Percentiles rank a stretch among this genome's conserved stretches.
Conservation (phyloP, 148 eudicot species). For the Rhododendron ferrugineum region DNA sequence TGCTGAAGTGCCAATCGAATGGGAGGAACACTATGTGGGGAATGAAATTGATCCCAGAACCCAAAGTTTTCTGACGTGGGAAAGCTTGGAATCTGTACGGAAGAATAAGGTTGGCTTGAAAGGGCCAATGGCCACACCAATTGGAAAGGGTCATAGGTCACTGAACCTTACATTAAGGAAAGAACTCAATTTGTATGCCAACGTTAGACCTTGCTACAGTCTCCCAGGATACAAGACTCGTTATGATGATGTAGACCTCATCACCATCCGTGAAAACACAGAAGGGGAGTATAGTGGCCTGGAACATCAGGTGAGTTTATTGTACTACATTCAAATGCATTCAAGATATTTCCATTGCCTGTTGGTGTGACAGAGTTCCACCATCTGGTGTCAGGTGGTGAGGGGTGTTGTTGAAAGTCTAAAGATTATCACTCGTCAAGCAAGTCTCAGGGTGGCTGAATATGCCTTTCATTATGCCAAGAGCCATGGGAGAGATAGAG, state of each 20-base stretch:
- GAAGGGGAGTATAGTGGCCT: slow-evolving; percentile 99
- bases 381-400: slow-evolving; percentile 55
- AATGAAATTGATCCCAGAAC: slow-evolving; percentile 88
- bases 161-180: slow-evolving; percentile 92
- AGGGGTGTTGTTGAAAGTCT: slow-evolving; percentile 97
- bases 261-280: slow-evolving; percentile 97
- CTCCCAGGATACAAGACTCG: slow-evolving; percentile 96
- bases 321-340: not conserved
- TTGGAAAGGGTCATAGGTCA: slow-evolving; percentile 97
- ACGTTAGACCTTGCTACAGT: slow-evolving; percentile 98
- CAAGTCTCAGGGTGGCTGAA: slow-evolving; percentile 96
- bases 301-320: slow-evolving; percentile 79
- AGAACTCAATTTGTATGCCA: slow-evolving; percentile 89
- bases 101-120: slow-evolving; percentile 78
- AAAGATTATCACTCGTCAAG: slow-evolving; percentile 93
- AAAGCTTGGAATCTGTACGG: slow-evolving; percentile 86
- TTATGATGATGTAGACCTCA: slow-evolving; percentile 81
- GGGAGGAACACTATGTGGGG: slow-evolving; percentile 96
- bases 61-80: slow-evolving; percentile 92
- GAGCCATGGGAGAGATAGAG: slow-evolving; percentile 81
- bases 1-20: slow-evolving; percentile 88
- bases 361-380: slow-evolving; percentile 7
- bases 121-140: slow-evolving; percentile 99
- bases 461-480: slow-evolving; percentile 95
- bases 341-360: not conserved